These are phyloP conservation scores for Paramecium sonneborni DNA, from an alignment of 73 alveolate genomes.

Conservation along the genomic window DNA sequence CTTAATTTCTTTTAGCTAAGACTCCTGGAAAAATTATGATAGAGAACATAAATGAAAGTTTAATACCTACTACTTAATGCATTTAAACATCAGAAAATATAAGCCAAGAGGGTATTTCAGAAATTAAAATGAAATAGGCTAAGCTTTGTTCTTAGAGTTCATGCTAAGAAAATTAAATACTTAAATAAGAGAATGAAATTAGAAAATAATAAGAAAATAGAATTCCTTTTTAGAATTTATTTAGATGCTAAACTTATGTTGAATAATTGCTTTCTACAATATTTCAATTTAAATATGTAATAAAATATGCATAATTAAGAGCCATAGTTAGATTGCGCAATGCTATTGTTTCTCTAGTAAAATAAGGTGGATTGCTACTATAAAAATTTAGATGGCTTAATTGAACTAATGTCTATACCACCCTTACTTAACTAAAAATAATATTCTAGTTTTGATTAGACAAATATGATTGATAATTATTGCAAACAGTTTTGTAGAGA, in stretches of 20 bases:
- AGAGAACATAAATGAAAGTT: neutral
- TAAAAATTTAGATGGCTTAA: neutral
- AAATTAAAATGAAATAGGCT: neutral
- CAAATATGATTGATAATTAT: neutral
- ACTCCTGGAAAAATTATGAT: neutral
- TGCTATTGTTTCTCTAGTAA: neutral
- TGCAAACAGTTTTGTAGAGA: neutral
- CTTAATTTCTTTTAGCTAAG: neutral
- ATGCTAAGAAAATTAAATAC: neutral
- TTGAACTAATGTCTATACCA: neutral
- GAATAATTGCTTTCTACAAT: neutral
- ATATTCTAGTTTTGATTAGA: neutral
- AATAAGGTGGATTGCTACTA: neutral
- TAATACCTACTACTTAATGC: neutral
- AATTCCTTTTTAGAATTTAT: neutral
- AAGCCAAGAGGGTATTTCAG: neutral
- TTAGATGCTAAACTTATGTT: neutral
- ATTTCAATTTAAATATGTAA: neutral
- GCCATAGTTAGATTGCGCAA: neutral
- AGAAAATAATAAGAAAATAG: neutral
- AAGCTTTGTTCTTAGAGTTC: neutral
- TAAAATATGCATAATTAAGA: neutral
- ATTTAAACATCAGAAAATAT: neutral
- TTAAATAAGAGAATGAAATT: neutral
- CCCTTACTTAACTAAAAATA: neutral